These are phyloP conservation scores for Clarireedia paspali DNA, from an alignment of 2,329 filamentous ascomycete genomes.

Conservation along the genomic window DNA sequence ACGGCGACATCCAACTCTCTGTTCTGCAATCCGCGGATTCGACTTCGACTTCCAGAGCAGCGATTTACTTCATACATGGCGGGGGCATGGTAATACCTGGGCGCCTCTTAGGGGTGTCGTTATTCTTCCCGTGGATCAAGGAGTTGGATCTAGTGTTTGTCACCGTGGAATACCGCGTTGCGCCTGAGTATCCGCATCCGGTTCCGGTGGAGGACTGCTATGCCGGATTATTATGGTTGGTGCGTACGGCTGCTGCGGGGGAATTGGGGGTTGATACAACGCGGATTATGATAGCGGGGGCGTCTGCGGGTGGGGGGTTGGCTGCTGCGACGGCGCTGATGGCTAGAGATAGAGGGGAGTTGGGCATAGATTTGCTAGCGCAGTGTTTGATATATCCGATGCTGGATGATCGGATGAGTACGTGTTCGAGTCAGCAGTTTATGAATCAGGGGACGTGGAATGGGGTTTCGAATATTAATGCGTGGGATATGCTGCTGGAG, in stretches of 20 bases:
- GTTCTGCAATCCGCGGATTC: too few relatives aligned
- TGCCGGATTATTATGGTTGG: background rate
- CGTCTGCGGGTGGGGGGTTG: constrained; percentile 50
- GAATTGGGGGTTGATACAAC: constrained; percentile 36
- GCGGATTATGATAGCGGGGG: constrained; percentile 46
- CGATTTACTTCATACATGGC: too few relatives aligned
- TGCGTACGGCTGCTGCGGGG: background rate
- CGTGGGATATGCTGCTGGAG: constrained; percentile 30
- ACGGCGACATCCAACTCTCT: too few relatives aligned
- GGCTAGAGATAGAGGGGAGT: constrained; percentile 30
- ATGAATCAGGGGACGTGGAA: constrained; percentile 27
- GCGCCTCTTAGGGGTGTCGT: too few relatives aligned
- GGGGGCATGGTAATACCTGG: too few relatives aligned
- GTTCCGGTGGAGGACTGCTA: background rate
- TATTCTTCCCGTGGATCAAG: too few relatives aligned
- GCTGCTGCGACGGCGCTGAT: constrained; percentile 46
- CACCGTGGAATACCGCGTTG: too few relatives aligned
- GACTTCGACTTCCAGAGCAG: too few relatives aligned
- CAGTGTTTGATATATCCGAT: constrained; percentile 35
- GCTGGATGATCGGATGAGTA: constrained; percentile 34
- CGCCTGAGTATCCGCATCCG: too few relatives aligned
- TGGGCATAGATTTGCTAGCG: constrained; percentile 28
- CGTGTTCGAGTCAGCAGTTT: constrained; percentile 26
- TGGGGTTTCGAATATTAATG: constrained; percentile 22
- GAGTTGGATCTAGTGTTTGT: too few relatives aligned